phyloP scores from a whole-genome alignment of 1,284 basidiomycete species.

The Apiotrichum mycotoxinovorans region DNA sequence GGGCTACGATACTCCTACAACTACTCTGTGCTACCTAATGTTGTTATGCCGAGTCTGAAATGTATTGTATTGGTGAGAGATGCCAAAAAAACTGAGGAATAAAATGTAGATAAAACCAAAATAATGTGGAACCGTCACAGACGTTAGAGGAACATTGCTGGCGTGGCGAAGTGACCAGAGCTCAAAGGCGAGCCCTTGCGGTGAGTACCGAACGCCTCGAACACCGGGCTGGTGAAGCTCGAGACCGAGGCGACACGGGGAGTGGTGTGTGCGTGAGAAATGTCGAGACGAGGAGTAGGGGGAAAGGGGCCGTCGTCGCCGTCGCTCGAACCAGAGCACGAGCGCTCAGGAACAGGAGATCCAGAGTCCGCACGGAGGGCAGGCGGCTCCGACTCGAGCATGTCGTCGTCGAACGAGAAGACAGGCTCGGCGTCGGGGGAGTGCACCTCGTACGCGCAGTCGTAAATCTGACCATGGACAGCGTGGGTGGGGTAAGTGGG shows the following conservation, averaged over 20 bases:
- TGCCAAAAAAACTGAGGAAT: conserved; percentile 1
- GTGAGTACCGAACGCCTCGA: conserved; percentile 15
- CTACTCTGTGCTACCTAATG: conserved; percentile 1
- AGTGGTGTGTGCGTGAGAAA: conserved; percentile 3
- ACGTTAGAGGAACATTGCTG: conserved; percentile 22
- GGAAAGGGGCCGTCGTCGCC: conserved; percentile 37
- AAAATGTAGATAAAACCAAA: conserved; percentile 5
- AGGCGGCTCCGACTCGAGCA: conserved; percentile 28
- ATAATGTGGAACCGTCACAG: conserved; percentile 2
- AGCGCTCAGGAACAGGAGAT: conserved; percentile 30
- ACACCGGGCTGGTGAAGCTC: conserved; percentile 14
- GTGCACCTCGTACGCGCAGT: conserved; percentile 18
- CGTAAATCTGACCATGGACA: background rate
- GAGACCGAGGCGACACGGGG: conserved; percentile 18
- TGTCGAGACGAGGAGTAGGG: conserved; percentile 34
- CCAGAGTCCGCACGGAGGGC: conserved; percentile 41
- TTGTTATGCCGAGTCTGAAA: background rate
- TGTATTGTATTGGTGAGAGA: conserved; percentile 1
- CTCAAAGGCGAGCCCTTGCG: conserved; percentile 8
- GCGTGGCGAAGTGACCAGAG: conserved; percentile 16
- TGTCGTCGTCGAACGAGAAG: conserved; percentile 34
- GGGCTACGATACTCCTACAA: conserved; percentile 12
- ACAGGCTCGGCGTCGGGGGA: conserved; percentile 31
- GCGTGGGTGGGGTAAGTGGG: conserved; percentile 34
- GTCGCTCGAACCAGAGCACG: conserved; percentile 33